Base-by-base conservation (phyloP, 257 asterid species). In the Jasminum sambac region DNA sequence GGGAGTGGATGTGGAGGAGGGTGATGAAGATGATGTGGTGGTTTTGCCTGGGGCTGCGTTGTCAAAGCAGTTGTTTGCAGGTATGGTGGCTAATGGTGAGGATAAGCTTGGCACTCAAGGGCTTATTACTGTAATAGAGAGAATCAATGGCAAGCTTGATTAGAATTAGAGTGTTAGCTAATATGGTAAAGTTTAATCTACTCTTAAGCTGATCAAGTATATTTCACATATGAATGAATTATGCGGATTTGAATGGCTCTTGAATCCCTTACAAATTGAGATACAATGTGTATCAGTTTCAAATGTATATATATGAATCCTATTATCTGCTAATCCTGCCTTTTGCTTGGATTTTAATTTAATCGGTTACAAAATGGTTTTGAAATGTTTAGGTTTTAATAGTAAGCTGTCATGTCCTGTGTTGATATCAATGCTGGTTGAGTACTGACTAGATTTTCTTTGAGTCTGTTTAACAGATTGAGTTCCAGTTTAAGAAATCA, bases 81-180 rank as follows among this genome's bases (percentile, higher is more conserved):
- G 84, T 13, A 92, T 92, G 98, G 95, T 88, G 75, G 98, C 88
- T 23, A 92, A 86, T 70, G 97, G 97, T 5, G 90, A 89, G 25
- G 97, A 95, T 24, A 87, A 90, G 83, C 68, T 85, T 43, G 96
- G 98, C 7, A 72, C 81, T 12, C 98, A 92, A 61, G 97, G 97
- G 24, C 66, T 92, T 34, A 69, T 92, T 4, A 87, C 97, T 2
- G 91, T 86, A 58, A 78, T 90, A 1, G 95, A 88, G 84, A 92
- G 87, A 69, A 79, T 92, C 73, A 92, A 92, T 76, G 87, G 92
- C 34, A 74, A 52, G 72, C 70, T 68, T 68, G 37, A 34, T 67
- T 37, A 8, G 19, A n/a, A n/a, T n/a, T n/a, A n/a, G n/a, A n/a
- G n/a, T 19, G 12, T 19, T 55, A n/a, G 60, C 60, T 17, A 5